Conservation (phyloP, 306 rosid species). For the Amphicarpaea edgeworthii region DNA sequence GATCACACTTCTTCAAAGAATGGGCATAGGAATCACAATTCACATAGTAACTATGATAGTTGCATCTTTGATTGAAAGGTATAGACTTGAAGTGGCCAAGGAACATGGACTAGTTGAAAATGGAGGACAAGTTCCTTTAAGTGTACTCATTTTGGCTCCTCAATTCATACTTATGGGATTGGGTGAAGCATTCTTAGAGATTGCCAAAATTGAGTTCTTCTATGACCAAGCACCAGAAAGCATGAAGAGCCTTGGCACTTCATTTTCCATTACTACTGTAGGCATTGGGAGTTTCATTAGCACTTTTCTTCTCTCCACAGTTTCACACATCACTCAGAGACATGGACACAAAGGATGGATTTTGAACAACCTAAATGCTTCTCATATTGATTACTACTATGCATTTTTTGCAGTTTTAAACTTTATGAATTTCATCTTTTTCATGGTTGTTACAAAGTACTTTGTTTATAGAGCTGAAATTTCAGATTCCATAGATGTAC, state of each 20-base stretch:
- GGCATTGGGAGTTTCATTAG: constrained; percentile 75
- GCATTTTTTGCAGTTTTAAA: constrained; percentile 55
- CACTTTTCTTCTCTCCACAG: constrained; percentile 61
- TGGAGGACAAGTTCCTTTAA: constrained; percentile 57
- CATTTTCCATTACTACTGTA: constrained; percentile 63
- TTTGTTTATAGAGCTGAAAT: constrained; percentile 77
- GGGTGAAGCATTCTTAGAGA: constrained; percentile 68
- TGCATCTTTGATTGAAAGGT: constrained; percentile 62
- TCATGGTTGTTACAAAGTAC: constrained; percentile 48
- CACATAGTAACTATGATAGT: constrained; percentile 56
- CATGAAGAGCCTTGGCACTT: constrained; percentile 84
- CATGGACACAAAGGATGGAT: constrained; percentile 65
- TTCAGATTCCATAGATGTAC: constrained; percentile 62
- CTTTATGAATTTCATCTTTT: constrained; percentile 64
- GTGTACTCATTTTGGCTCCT: constrained; percentile 69
- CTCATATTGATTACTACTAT: constrained; percentile 70
- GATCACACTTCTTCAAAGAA: constrained; percentile 73
- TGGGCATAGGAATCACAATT: constrained; percentile 62
- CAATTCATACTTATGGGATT: constrained; percentile 67
- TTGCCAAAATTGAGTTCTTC: constrained; percentile 72
- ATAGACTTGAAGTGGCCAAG: constrained; percentile 57
- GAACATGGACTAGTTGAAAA: constrained; percentile 39
- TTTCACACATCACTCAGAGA: constrained; percentile 53
- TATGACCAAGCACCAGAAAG: constrained; percentile 80
- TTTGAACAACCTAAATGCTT: constrained; percentile 68